Percentiles rank a stretch among this genome's conserved stretches.
Conservation (phyloP, 2,329 filamentous ascomycete genomes). For the Emmonsiellopsis sp. region DNA sequence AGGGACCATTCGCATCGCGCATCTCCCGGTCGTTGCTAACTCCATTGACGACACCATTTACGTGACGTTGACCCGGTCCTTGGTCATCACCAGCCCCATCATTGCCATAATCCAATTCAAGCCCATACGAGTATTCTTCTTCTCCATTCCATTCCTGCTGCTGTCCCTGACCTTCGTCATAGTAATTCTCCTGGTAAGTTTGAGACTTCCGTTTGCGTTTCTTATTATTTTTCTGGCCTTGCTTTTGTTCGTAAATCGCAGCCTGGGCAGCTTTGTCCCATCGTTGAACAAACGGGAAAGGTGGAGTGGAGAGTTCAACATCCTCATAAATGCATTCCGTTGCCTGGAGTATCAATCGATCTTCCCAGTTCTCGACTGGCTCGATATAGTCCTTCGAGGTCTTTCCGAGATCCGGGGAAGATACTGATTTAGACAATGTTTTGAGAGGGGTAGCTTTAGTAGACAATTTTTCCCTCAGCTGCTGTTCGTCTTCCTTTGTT, state of each 20-base stretch:
- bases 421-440: slow-evolving; percentile 17
- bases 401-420: slow-evolving; percentile 15
- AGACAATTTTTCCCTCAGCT: slow-evolving; percentile 51
- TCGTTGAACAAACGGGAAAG: slow-evolving; percentile 80
- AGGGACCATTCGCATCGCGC: not conserved
- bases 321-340: slow-evolving; percentile 74
- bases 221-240: slow-evolving; percentile 17
- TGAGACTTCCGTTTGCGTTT: slow-evolving; percentile 41
- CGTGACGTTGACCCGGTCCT: slow-evolving; percentile 10
- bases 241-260: slow-evolving; percentile 31
- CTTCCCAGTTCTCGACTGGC: slow-evolving; percentile 59
- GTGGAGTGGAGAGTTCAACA: slow-evolving; percentile 61
- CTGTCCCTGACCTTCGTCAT: not conserved
- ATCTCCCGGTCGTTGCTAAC: not conserved
- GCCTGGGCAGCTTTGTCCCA: slow-evolving; percentile 70
- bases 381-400: slow-evolving; percentile 27
- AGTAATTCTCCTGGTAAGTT: slow-evolving; percentile 34
- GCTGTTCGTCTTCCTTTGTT: slow-evolving; percentile 57
- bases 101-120: slow-evolving; percentile 12
- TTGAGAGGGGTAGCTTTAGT: slow-evolving; percentile 39
- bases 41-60: not conserved
- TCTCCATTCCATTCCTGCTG: slow-evolving; percentile 17
- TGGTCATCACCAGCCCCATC: slow-evolving; percentile 10
- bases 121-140: slow-evolving; percentile 9
- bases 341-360: slow-evolving; percentile 63